Evolutionary conservation across 2,329 filamentous ascomycete species (phyloP).

Genomic region (Cytospora chrysosperma): DNA sequence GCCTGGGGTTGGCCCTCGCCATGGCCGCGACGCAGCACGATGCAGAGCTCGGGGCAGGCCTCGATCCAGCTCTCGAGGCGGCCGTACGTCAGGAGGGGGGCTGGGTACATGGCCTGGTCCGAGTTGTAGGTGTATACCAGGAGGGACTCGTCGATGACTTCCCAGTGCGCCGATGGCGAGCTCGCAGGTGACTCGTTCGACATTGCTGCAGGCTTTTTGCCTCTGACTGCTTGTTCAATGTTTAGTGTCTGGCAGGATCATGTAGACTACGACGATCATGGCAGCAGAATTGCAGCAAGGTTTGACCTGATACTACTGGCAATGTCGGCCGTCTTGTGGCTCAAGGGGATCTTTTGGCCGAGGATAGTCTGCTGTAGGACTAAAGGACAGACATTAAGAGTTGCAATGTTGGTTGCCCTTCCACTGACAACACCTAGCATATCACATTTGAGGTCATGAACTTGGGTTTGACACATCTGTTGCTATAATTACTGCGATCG

Average conservation of each 20-base stretch:
- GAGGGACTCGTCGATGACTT: slow-evolving; percentile 7
- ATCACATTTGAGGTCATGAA: no score
- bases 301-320: background rate
- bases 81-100: slow-evolving; percentile 9
- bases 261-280: no score
- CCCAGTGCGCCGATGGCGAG: background rate
- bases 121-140: slow-evolving; percentile 13
- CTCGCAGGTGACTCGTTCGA: background rate
- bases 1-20: background rate
- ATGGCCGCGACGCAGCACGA: slow-evolving; percentile 3
- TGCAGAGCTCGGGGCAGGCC: slow-evolving; percentile 11
- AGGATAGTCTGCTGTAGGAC: background rate
- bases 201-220: background rate
- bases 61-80: slow-evolving; percentile 17
- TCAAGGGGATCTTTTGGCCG: background rate
- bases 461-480: no score
- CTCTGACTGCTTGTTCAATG: no score
- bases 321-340: background rate
- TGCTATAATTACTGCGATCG: no score
- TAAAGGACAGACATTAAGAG: background rate
- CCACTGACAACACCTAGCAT: no score
- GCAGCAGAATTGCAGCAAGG: background rate
- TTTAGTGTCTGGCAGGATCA: background rate
- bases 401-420: background rate
- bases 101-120: slow-evolving; percentile 23